phyloP scores from a whole-genome alignment of 129 eudicot genomes.

The Helichrysum umbraculigerum region DNA sequence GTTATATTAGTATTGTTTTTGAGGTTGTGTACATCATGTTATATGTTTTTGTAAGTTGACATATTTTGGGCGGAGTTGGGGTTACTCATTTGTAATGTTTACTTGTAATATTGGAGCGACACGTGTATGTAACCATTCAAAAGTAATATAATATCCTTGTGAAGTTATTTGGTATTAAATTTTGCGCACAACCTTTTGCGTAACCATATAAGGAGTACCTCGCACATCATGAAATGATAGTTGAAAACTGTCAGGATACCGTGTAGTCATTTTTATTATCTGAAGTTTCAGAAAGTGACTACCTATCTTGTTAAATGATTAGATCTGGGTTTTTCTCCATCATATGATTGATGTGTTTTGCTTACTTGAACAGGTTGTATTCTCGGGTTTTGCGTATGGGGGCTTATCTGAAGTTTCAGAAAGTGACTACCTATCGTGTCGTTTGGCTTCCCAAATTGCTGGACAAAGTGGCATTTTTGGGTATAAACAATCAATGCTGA shows the following conservation, averaged over 20 bases:
- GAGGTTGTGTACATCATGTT: neutral
- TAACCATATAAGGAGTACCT: neutral
- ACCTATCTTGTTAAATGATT: neutral
- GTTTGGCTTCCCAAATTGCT: neutral
- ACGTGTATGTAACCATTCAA: neutral
- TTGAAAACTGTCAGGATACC: neutral
- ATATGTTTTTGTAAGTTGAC: neutral
- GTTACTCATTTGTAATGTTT: neutral
- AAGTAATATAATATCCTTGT: neutral
- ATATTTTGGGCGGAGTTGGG: neutral
- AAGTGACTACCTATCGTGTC: neutral
- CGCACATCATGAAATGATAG: constrained; percentile 8
- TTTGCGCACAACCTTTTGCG: neutral
- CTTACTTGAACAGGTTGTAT: neutral
- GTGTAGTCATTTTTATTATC: no score
- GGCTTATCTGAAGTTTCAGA: neutral
- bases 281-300: no score
- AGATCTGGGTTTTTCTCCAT: neutral
- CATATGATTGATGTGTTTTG: neutral
- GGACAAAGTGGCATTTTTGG: neutral
- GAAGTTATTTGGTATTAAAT: neutral
- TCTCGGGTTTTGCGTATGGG: constrained; percentile 4
- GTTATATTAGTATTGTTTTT: neutral
- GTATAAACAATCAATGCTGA: neutral
- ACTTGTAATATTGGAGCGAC: constrained; percentile 1